Percentiles rank a stretch among this genome's conserved stretches.
Conservation (phyloP, 176 grass and related monocot species). For the Triticum turgidum region DNA sequence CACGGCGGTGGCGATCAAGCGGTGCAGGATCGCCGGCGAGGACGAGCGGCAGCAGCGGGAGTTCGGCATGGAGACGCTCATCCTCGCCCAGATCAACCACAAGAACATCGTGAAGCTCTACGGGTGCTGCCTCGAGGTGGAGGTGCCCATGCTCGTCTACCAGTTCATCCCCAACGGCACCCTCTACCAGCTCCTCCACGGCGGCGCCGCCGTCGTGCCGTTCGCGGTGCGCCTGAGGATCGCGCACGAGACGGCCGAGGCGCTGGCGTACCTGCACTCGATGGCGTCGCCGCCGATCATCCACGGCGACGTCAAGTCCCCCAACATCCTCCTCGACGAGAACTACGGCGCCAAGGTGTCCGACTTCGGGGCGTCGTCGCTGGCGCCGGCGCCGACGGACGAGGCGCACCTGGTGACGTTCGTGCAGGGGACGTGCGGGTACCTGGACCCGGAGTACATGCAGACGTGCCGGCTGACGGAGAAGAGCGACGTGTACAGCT, state of each 20-base stretch:
- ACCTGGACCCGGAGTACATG: constrained; percentile 62
- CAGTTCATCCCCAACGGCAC: constrained; percentile 58
- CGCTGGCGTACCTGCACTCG: constrained; percentile 57
- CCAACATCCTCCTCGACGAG: constrained; percentile 55
- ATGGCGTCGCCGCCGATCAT: constrained; percentile 53
- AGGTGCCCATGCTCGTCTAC: constrained; percentile 60
- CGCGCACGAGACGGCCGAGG: constrained; percentile 47
- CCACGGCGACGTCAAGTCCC: constrained; percentile 60
- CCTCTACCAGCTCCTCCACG: constrained; percentile 39
- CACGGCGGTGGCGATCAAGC: constrained; percentile 43
- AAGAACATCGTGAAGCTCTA: constrained; percentile 53
- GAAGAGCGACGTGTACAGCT: constrained; percentile 58
- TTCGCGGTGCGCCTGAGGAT: constrained; percentile 26
- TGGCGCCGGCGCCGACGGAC: constrained; percentile 20
- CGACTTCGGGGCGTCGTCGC: constrained; percentile 44
- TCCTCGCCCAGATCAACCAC: constrained; percentile 63
- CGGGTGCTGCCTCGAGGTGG: constrained; percentile 58
- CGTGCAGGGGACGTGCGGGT: constrained; percentile 56
- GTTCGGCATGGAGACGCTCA: constrained; percentile 54
- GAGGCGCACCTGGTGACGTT: constrained; percentile 43
- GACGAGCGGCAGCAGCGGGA: constrained; percentile 46
- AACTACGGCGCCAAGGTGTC: constrained; percentile 45
- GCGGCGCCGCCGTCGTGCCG: neutral
- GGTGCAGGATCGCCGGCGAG: constrained; percentile 35
- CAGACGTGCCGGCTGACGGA: constrained; percentile 37